Base-by-base conservation (phyloP, 176 grass and related monocot species). In the Musa itinerans region DNA sequence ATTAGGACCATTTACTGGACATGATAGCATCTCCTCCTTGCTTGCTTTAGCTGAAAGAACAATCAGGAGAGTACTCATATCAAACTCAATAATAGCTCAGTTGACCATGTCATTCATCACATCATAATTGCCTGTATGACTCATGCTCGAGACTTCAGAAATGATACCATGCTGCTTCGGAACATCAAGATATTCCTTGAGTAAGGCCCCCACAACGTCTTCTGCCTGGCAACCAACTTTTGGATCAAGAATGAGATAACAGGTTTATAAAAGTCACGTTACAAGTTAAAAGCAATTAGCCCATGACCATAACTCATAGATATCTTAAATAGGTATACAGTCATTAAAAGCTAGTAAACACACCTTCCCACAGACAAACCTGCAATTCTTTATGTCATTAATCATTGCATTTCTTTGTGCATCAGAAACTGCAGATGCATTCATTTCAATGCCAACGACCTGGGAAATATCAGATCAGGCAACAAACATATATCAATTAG, bases 401-500 rank as follows among this genome's bases (percentile, higher is more conserved):
- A 94, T 85, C 61, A 89, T 72, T 68, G 88, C 95, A 88, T 99
- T 99, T 85, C 78, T 87, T 71, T 94, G 34, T 69, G 95, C 95
- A 91, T 99, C 91, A 68, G 62, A 68, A 78, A 99, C 95, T 26
- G 95, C 91, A 2, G 91, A 94, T 76, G 89, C 88, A 82, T 99
- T 99, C 95, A 99, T 94, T 87, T 99, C 91, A 69, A 99, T 99
- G 24, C 95, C 95, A 55, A 99, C 95, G 75, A 99, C 95, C 93
- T 96, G 82, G 13, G 62, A 80, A 26, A 86, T 61, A 80, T 50
- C 49, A 56, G 80, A 61, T 24, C 83, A 72, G 12, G 52, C 50
- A 78, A 68, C 67, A 73, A 79, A 80, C 55, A 55, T 76, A 54
- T 63, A 52, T 76, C 69, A 27, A 20, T 74, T 76, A 80, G 13